phyloP scores from a whole-genome alignment of 352 stramenopile genomes.

The Phytophthora macrochlamydospora region DNA sequence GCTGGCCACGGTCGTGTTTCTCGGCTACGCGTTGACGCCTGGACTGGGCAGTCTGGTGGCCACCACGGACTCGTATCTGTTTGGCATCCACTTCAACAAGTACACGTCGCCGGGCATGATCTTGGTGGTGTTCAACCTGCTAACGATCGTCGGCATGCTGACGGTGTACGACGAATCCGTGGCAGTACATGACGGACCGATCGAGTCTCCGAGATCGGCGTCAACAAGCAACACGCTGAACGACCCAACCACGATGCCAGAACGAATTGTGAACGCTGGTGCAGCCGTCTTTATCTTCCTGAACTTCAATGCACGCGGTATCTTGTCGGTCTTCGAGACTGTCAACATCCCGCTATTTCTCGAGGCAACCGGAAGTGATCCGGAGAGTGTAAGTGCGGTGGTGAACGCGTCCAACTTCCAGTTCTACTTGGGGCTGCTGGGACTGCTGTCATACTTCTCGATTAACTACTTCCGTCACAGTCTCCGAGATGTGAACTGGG shows the following conservation, averaged over 20 bases:
- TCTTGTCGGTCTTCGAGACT: constrained; percentile 84
- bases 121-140: constrained; percentile 59
- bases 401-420: constrained; percentile 82
- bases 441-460: constrained; percentile 76
- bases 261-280: constrained; percentile 74
- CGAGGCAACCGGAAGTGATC: too few relatives aligned
- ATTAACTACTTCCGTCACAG: constrained; percentile 78
- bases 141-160: constrained; percentile 74
- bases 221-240: constrained; percentile 51
- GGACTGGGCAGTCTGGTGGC: constrained; percentile 74
- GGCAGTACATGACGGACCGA: constrained; percentile 59
- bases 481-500: constrained; percentile 73
- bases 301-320: constrained; percentile 78
- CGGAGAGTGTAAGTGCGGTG: constrained; percentile 54
- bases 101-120: constrained; percentile 73
- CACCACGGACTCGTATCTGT: constrained; percentile 55
- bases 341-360: constrained; percentile 86
- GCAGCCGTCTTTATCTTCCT: constrained; percentile 81
- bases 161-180: constrained; percentile 60
- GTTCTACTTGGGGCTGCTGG: constrained; percentile 82
- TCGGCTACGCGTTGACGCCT: constrained; percentile 76
- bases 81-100: constrained; percentile 77
- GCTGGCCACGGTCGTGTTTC: constrained; percentile 76
- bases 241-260: constrained; percentile 54
- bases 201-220: constrained; percentile 47